These are phyloP conservation scores for Aspergillus sp. DNA, from an alignment of 2,329 filamentous ascomycete genomes.

Conservation along the genomic window DNA sequence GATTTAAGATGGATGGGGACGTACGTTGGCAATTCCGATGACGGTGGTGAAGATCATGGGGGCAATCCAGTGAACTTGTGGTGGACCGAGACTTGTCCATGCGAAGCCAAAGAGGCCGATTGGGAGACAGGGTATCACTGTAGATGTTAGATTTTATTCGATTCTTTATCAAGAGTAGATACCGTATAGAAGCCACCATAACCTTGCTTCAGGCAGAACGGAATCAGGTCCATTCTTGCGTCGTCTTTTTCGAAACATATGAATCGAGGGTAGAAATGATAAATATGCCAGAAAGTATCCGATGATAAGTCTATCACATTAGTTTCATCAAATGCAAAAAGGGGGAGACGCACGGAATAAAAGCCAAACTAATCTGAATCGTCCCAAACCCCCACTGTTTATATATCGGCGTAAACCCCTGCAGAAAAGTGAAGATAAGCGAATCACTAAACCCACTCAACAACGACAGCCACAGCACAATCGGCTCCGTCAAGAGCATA, in stretches of 20 bases:
- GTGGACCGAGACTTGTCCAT: slow-evolving; percentile 45
- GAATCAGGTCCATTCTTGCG: not conserved
- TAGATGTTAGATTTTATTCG: no score
- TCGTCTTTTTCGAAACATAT: not conserved
- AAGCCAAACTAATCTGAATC: not conserved
- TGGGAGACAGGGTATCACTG: slow-evolving; percentile 15
- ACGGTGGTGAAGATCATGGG: slow-evolving; percentile 6
- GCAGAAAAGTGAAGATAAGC: not conserved
- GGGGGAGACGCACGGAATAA: not conserved
- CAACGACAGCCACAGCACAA: not conserved
- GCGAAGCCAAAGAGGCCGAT: slow-evolving; percentile 57
- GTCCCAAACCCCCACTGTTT: not conserved
- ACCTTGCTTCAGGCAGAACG: not conserved
- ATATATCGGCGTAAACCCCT: not conserved
- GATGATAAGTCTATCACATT: no score
- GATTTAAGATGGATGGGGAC: not conserved
- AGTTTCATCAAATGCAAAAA: no score
- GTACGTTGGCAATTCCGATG: slow-evolving; percentile 4
- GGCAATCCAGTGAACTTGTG: slow-evolving; percentile 48
- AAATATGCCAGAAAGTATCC: not conserved
- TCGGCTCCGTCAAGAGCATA: not conserved
- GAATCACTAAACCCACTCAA: not conserved
- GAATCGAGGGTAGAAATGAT: not conserved
- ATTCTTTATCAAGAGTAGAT: no score
- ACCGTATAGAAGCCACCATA: not conserved